phyloP scores from a whole-genome alignment of 2,329 filamentous ascomycete genomes.

The Ophiostoma sp. region DNA sequence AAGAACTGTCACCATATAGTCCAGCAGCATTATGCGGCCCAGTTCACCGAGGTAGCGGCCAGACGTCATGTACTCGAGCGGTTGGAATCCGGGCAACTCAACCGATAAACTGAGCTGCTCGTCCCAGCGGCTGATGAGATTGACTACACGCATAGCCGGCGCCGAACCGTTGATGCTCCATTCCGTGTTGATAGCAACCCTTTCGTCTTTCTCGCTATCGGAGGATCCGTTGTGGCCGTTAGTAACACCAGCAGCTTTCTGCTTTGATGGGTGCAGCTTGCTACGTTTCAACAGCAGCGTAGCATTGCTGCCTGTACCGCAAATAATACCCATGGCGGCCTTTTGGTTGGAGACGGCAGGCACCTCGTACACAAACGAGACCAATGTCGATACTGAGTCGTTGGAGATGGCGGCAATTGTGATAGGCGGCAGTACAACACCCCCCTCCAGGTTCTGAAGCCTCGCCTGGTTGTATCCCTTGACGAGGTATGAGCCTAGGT shows the following conservation, averaged over 20 bases:
- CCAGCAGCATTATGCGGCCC: conserved; percentile 62
- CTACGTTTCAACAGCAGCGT: conserved; percentile 66
- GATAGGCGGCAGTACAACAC: conserved; percentile 54
- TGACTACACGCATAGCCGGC: conserved; percentile 57
- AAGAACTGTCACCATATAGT: conserved; percentile 51
- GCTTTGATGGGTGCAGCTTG: conserved; percentile 58
- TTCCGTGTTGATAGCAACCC: conserved; percentile 73
- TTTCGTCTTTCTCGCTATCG: neutral
- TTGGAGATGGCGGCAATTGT: conserved; percentile 73
- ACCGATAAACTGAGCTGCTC: conserved; percentile 58
- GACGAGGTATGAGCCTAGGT: conserved; percentile 55
- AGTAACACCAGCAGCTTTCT: conserved; percentile 40
- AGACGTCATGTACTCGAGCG: conserved; percentile 79
- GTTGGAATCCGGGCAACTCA: conserved; percentile 70
- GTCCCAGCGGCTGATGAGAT: conserved; percentile 68
- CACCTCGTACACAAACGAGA: conserved; percentile 69
- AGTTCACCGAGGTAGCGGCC: conserved; percentile 74
- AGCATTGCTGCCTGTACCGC: conserved; percentile 76
- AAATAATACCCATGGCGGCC: conserved; percentile 73
- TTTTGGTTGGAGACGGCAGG: conserved; percentile 56
- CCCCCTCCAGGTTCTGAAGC: conserved; percentile 12
- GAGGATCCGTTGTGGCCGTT: conserved; percentile 39
- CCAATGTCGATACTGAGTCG: conserved; percentile 72
- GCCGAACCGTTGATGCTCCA: conserved; percentile 75
- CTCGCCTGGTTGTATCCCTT: conserved; percentile 54